Conservation (phyloP, 495 filamentous ascomycete genomes). For the Cairneyella variabilis region DNA sequence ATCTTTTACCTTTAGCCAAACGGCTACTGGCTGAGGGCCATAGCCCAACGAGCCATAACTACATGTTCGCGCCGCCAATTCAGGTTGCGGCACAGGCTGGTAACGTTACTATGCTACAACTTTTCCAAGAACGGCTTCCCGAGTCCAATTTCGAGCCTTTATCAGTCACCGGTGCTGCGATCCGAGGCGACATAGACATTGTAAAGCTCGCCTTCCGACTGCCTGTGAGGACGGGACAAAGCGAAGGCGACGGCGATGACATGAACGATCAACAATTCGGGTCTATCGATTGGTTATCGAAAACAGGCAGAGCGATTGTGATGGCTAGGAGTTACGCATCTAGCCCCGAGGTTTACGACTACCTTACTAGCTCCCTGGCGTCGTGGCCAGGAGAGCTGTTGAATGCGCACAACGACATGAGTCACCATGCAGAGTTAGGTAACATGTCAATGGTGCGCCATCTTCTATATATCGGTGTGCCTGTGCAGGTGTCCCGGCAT, state of each 20-base stretch:
- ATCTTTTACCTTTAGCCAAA: slow-evolving; percentile 14
- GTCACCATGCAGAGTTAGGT: neutral
- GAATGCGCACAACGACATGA: neutral
- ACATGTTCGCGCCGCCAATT: slow-evolving; percentile 19
- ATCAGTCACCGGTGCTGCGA: slow-evolving; percentile 10
- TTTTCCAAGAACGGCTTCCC: slow-evolving; percentile 19
- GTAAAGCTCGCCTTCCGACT: slow-evolving; percentile 8
- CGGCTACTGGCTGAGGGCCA: slow-evolving; percentile 13
- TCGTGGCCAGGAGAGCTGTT: neutral
- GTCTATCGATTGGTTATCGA: neutral
- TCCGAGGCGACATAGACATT: slow-evolving; percentile 17
- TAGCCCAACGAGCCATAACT: slow-evolving; percentile 3
- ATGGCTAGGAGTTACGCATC: neutral
- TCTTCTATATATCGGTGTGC: slow-evolving; percentile 2
- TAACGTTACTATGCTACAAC: slow-evolving; percentile 8
- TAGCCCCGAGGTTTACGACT: slow-evolving; percentile 10
- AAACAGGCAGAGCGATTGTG: neutral
- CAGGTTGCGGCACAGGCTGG: slow-evolving; percentile 18
- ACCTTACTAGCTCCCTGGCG: neutral
- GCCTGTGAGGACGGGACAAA: neutral
- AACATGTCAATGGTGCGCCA: slow-evolving; percentile 1
- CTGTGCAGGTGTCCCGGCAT: neutral
- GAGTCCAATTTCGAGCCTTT: neutral
- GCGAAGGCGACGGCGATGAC: neutral
- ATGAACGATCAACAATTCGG: neutral